Percentiles rank a stretch among this genome's conserved stretches.
Evolutionary conservation across 2,329 filamentous ascomycete species (phyloP).

Genomic region (Teratosphaeria destructans): DNA sequence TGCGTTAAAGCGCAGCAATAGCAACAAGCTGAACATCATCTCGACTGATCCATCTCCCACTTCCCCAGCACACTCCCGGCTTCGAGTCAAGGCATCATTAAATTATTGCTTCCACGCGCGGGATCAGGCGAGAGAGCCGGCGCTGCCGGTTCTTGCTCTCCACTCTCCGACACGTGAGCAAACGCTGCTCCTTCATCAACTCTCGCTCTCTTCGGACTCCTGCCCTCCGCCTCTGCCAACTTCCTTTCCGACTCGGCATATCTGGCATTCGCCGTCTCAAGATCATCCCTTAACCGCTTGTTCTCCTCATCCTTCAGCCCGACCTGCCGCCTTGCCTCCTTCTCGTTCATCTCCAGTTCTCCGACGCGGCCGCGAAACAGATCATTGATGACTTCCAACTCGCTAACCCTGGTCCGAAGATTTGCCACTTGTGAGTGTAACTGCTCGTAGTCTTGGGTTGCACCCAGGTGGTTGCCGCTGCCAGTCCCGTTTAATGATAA

Average conservation of each 20-base stretch:
- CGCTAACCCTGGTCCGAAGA: constrained; percentile 88
- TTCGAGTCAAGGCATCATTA: constrained; percentile 2
- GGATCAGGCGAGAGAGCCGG: neutral
- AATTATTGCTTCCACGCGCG: constrained; percentile 1
- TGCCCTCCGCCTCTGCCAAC: constrained; percentile 10
- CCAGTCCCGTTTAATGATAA: constrained; percentile 43
- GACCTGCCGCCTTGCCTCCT: constrained; percentile 52
- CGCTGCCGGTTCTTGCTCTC: neutral
- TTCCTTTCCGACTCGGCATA: constrained; percentile 11
- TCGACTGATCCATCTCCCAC: too few relatives aligned
- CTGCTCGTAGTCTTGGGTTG: constrained; percentile 68
- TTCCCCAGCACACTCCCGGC: neutral
- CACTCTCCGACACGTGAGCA: neutral
- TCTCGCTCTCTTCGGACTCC: constrained; percentile 1
- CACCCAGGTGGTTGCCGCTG: constrained; percentile 44
- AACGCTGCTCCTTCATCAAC: neutral
- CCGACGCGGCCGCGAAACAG: constrained; percentile 57
- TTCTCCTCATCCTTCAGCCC: constrained; percentile 48
- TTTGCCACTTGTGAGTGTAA: constrained; percentile 70
- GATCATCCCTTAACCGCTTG: constrained; percentile 46
- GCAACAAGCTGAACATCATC: neutral
- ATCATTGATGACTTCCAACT: constrained; percentile 85
- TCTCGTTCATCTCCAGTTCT: constrained; percentile 67
- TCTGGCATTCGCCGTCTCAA: constrained; percentile 39
- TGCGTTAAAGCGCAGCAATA: neutral